phyloP scores from a whole-genome alignment of 2,329 filamentous ascomycete species.

The Orbilia blumenaviensis region DNA sequence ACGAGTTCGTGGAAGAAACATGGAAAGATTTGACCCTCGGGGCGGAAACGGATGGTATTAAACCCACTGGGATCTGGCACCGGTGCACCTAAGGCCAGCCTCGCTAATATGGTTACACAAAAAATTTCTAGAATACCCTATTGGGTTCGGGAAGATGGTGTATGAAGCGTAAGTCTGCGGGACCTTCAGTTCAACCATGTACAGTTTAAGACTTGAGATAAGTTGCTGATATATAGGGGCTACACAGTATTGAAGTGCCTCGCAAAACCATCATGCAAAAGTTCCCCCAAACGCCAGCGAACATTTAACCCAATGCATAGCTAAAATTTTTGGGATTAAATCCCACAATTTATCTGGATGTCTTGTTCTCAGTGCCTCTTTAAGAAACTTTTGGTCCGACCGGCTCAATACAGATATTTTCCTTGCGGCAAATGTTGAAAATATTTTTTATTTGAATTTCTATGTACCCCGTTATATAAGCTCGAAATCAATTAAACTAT shows the following conservation, averaged over 20 bases:
- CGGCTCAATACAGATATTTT: too few relatives aligned
- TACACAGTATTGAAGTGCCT: slow-evolving; percentile 23
- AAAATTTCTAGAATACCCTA: slow-evolving; percentile 21
- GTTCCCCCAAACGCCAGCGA: slow-evolving; percentile 34
- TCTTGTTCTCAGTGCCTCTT: too few relatives aligned
- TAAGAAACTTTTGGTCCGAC: too few relatives aligned
- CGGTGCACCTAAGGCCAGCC: neutral
- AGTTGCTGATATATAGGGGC: neutral
- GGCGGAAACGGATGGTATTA: slow-evolving; percentile 62
- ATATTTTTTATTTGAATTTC: too few relatives aligned
- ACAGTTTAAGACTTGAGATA: too few relatives aligned
- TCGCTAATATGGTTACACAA: neutral
- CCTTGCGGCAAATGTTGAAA: too few relatives aligned
- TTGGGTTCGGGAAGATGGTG: slow-evolving; percentile 35
- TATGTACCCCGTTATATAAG: too few relatives aligned
- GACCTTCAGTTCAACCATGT: neutral
- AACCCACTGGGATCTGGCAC: too few relatives aligned
- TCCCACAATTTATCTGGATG: too few relatives aligned
- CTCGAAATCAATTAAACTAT: too few relatives aligned
- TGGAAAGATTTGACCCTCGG: slow-evolving; percentile 63
- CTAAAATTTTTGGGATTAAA: too few relatives aligned
- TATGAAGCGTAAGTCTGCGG: slow-evolving; percentile 22
- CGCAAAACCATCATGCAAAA: slow-evolving; percentile 28
- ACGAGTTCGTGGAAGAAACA: slow-evolving; percentile 63
- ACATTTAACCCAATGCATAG: slow-evolving; percentile 2